A percentile compares a stretch with the other conserved stretches of the same genome.
phyloP scores from a whole-genome alignment of 2,329 filamentous ascomycete genomes.

The Incumbomyces lentus region DNA sequence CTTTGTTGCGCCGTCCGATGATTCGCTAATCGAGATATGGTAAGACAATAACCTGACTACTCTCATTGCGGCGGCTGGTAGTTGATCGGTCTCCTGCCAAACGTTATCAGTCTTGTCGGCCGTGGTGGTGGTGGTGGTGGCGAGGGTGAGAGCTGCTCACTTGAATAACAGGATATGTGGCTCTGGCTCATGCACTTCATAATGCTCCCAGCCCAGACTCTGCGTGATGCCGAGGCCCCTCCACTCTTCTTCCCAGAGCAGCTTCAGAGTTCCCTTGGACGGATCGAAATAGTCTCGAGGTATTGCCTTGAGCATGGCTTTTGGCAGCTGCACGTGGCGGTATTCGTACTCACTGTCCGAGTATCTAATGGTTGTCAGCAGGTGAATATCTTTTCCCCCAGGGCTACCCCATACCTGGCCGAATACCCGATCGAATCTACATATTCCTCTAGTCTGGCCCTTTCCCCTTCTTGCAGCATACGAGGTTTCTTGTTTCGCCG shows the following conservation, averaged over 20 bases:
- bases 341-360: conserved; percentile 91
- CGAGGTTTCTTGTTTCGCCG: conserved; percentile 82
- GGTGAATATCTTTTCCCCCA: not conserved
- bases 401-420: conserved; percentile 52
- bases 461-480: conserved; percentile 68
- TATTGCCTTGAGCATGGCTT: conserved; percentile 95
- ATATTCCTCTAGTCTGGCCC: conserved; percentile 77
- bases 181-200: conserved; percentile 97
- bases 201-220: conserved; percentile 98
- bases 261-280: conserved; percentile 80
- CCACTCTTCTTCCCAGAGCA: conserved; percentile 98
- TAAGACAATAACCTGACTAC: too few relatives aligned
- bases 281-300: conserved; percentile 90
- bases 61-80: conserved; percentile 53
- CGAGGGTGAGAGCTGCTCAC: conserved; percentile 47
- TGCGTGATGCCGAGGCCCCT: conserved; percentile 93
- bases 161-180: conserved; percentile 98
- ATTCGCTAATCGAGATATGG: conserved; percentile 1
- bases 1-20: conserved; percentile 15
- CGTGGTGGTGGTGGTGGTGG: too few relatives aligned
- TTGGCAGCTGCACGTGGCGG: conserved; percentile 92
- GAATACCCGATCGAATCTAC: conserved; percentile 94
- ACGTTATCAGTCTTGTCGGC: conserved; percentile 7
- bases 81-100: conserved; percentile 64
- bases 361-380: conserved; percentile 51